Evolutionary conservation across 169 alveolate genomes (phyloP).

Genomic region (Perkinsus marinus): DNA sequence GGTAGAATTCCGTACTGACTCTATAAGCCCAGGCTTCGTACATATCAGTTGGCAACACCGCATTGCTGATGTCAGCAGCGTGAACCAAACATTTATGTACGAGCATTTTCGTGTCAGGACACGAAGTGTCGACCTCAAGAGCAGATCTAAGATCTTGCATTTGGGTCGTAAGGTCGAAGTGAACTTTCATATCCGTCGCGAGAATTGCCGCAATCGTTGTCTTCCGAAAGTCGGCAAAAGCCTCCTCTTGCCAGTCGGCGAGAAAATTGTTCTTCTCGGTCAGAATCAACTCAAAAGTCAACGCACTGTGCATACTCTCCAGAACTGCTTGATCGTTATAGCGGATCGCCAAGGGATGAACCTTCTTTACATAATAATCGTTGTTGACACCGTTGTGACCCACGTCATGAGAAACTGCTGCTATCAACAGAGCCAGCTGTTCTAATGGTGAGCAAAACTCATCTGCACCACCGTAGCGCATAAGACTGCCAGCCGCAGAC

Average conservation of each 20-base stretch:
- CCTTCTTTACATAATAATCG: conserved; percentile 2
- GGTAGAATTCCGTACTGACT: conserved; percentile 13
- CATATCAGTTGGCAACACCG: conserved; percentile 6
- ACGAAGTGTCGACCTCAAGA: not conserved
- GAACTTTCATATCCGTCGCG: conserved; percentile 28
- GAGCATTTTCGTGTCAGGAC: not conserved
- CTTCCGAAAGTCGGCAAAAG: not conserved
- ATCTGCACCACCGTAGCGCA: conserved; percentile 8
- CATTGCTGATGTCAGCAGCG: conserved; percentile 27
- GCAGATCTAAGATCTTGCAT: not conserved
- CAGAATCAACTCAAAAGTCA: conserved; percentile 16
- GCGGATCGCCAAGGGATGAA: not conserved
- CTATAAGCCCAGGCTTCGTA: conserved; percentile 26
- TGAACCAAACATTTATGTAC: conserved; percentile 6
- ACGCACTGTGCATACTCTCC: conserved; percentile 24
- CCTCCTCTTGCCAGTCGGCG: not conserved
- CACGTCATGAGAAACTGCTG: conserved; percentile 22
- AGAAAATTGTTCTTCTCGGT: not conserved
- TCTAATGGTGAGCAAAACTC: conserved; percentile 11
- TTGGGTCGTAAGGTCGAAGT: conserved; percentile 19
- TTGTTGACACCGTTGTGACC: conserved; percentile 24
- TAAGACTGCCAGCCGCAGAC: conserved; percentile 8
- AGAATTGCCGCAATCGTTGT: conserved; percentile 14
- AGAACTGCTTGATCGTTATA: conserved; percentile 15
- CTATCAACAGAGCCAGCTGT: conserved; percentile 12